These are phyloP conservation scores for Xylariaceae sp. DNA, from an alignment of 2,329 filamentous ascomycete genomes.

Conservation along the genomic window DNA sequence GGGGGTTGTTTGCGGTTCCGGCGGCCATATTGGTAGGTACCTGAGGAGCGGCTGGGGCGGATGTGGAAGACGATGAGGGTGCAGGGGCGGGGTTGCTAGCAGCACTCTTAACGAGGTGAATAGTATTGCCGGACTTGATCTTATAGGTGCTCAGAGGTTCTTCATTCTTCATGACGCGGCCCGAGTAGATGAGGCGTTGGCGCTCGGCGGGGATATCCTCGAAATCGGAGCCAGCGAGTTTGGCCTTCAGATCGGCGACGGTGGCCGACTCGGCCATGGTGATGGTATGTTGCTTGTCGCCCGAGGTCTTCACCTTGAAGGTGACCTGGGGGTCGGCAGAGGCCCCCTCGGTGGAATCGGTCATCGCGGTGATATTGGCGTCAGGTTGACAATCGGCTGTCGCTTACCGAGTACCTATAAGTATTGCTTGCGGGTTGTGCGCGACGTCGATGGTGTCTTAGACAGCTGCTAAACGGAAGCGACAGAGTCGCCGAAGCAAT, in stretches of 20 bases:
- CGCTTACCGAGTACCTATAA: no score
- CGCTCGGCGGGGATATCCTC: constrained; percentile 87
- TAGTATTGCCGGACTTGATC: constrained; percentile 93
- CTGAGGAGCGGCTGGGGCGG: constrained; percentile 58
- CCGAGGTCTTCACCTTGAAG: constrained; percentile 98
- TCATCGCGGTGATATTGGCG: constrained; percentile 55
- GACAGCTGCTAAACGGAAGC: no score
- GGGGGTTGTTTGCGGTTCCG: constrained; percentile 83
- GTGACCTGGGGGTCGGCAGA: constrained; percentile 77
- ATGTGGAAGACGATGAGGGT: constrained; percentile 48
- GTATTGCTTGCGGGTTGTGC: no score
- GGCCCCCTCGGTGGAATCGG: constrained; percentile 64
- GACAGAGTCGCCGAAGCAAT: no score
- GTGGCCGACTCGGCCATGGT: constrained; percentile 79
- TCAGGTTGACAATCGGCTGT: no score
- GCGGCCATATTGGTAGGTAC: constrained; percentile 80
- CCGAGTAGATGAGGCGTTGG: constrained; percentile 96
- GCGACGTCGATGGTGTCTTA: no score
- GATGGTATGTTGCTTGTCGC: constrained; percentile 81
- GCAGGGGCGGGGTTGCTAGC: constrained; percentile 74
- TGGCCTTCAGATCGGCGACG: constrained; percentile 86
- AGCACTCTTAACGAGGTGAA: constrained; percentile 96
- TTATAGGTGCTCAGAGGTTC: constrained; percentile 87
- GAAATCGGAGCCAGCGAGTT: constrained; percentile 79
- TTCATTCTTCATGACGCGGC: constrained; percentile 93